Base-by-base conservation (phyloP, 148 eudicot species). In the Amaranthus cruentus region DNA sequence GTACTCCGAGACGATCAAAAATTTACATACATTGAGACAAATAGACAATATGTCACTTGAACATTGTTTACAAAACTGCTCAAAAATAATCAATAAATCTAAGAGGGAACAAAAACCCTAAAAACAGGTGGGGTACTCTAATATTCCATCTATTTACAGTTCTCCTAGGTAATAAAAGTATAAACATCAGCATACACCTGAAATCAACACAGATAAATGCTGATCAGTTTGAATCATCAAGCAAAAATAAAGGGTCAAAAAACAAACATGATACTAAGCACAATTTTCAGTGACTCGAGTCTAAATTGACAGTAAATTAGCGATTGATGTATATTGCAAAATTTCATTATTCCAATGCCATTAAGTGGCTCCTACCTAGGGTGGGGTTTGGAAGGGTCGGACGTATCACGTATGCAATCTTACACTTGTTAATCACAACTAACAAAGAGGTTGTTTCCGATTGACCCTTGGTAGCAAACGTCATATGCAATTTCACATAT, bases 161-260 rank as follows among this genome's bases (percentile, higher is more conserved):
- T 48, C 21, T 61, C 42, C 55, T 5, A 73, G 59, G 13, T 15
- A n/a, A 62, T 21, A 55, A 21, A 43, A 28, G 38, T 28, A 28
- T 28, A 38, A 61, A 57, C 68, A 50, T 62, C 68, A 62, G 68
- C 68, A 64, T 8, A 62, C 49, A 62, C 59, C 75, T 73, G 75
- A 38, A 67, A 67, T 62, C 49, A 62, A 51, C 18, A 62, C 11
- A 62, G 4, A 14, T 1, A 1, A 28, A 11, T 58, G 9, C 44
- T 59, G 6, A 59, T 59, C n/a, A 15, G 47, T 49, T 21, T 5
- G n/a, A 4, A 43, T 12, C 55, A 21, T 49, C 13, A 58, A 57
- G 64, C 44, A 44, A 3, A 56, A 47, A 21, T 44, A 71, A 9
- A 10, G 74, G 13, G 42, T 9, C 47, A 28, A 28, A 28, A 28